These are phyloP conservation scores for Camelina sativa DNA, from an alignment of 345 rosid species.

Conservation along the genomic window DNA sequence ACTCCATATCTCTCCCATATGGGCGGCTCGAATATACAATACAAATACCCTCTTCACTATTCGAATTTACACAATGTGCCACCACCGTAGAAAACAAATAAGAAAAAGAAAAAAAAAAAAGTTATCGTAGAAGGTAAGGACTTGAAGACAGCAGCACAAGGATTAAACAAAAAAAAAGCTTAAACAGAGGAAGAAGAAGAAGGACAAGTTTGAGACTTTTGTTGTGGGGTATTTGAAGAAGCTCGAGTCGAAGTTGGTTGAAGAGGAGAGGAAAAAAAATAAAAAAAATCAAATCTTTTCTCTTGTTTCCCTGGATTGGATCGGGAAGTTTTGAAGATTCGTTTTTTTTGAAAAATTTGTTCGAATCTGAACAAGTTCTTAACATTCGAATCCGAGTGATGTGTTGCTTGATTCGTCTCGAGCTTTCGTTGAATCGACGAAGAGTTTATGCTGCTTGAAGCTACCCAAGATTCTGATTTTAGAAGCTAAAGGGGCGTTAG, in stretches of 20 bases:
- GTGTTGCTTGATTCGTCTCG: neutral
- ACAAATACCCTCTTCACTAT: slow-evolving; percentile 41
- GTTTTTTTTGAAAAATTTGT: slow-evolving; percentile 7
- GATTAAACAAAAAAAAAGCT: slow-evolving; percentile 19
- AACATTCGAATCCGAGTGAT: neutral
- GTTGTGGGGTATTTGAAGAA: neutral
- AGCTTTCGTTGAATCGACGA: slow-evolving; percentile 8
- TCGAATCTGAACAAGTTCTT: slow-evolving; percentile 32
- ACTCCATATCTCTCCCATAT: slow-evolving; percentile 31
- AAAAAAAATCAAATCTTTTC: neutral
- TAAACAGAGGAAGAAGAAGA: slow-evolving; percentile 29
- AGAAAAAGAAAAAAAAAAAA: slow-evolving; percentile 13
- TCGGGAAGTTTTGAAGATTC: slow-evolving; percentile 39
- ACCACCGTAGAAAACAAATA: slow-evolving; percentile 42
- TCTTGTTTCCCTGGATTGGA: slow-evolving; percentile 22
- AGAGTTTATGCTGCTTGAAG: slow-evolving; percentile 32
- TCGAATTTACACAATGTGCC: slow-evolving; percentile 63
- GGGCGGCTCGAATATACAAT: slow-evolving; percentile 50
- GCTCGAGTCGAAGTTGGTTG: neutral
- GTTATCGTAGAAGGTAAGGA: slow-evolving; percentile 49
- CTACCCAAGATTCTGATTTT: neutral
- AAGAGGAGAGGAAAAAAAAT: neutral
- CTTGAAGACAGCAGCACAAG: slow-evolving; percentile 23
- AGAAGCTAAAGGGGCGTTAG: slow-evolving; percentile 14
- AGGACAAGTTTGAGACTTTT: slow-evolving; percentile 29